These are phyloP conservation scores for Furcasterigmium furcatum DNA, from an alignment of 2,329 filamentous ascomycete genomes.

Conservation along the genomic window DNA sequence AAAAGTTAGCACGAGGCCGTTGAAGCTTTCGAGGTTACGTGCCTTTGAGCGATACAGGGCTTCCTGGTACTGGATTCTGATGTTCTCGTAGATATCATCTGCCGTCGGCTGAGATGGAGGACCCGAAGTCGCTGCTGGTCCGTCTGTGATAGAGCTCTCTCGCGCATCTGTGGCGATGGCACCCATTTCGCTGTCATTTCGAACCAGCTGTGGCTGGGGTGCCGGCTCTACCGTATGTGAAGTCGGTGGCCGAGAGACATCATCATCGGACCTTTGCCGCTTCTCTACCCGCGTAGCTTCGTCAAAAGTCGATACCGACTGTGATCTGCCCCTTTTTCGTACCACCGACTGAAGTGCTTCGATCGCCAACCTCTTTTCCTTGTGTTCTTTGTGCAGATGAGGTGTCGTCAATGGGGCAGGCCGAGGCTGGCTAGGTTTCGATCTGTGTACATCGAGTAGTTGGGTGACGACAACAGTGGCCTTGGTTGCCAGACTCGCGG, in stretches of 20 bases:
- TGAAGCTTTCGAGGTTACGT: constrained; percentile 22
- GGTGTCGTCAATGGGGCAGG: constrained; percentile 34
- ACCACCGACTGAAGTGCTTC: constrained; percentile 62
- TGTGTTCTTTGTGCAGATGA: constrained; percentile 44
- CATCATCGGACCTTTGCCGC: constrained; percentile 9
- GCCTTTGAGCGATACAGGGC: constrained; percentile 63
- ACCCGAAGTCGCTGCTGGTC: too few species aligned
- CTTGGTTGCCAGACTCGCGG: constrained; percentile 46
- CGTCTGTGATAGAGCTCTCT: constrained; percentile 5
- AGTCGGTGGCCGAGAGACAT: constrained; percentile 75
- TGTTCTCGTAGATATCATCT: constrained; percentile 52
- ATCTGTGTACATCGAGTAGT: background rate
- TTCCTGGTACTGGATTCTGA: constrained; percentile 57
- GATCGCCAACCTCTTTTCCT: constrained; percentile 56
- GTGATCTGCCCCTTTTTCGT: constrained; percentile 45
- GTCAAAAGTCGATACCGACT: constrained; percentile 34
- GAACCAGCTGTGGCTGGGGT: background rate
- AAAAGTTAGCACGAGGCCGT: constrained; percentile 14
- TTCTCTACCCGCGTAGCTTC: constrained; percentile 15
- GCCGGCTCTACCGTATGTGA: constrained; percentile 40
- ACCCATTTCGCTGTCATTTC: constrained; percentile 2
- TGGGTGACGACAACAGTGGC: constrained; percentile 42
- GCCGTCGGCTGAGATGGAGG: constrained; percentile 35
- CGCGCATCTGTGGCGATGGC: constrained; percentile 4
- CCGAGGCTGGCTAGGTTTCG: constrained; percentile 10